Evolutionary conservation across 257 asterid species (phyloP).

Genomic region (Solanum rostratum): DNA sequence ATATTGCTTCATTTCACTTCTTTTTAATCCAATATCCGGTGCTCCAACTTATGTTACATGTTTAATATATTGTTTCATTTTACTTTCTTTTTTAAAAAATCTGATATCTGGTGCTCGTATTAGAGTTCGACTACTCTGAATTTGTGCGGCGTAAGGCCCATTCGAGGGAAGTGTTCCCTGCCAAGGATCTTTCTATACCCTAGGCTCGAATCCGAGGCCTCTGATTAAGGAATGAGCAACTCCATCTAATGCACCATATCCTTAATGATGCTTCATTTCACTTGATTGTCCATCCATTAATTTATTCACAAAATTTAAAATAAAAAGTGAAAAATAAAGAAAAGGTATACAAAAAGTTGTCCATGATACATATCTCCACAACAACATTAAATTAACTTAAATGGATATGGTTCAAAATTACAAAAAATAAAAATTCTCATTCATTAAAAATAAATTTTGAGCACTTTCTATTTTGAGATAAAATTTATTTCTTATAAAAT

Average conservation of each 20-base stretch:
- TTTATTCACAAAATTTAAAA: background rate
- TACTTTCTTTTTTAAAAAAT: no score
- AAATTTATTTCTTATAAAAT: background rate
- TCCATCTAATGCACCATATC: no score
- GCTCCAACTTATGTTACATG: background rate
- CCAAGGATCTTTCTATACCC: no score
- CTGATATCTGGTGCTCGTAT: no score
- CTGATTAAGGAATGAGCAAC: no score
- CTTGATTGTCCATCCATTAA: background rate
- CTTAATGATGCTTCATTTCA: background rate
- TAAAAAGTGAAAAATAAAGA: background rate
- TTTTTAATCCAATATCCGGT: no score
- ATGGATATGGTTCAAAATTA: background rate
- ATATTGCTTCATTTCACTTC: no score
- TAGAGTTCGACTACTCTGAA: no score
- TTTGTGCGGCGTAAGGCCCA: fast-evolving
- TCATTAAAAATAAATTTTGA: background rate
- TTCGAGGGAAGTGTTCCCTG: no score
- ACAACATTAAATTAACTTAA: background rate
- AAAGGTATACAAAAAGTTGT: background rate
- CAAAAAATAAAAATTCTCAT: background rate
- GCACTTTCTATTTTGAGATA: background rate
- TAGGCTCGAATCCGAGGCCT: no score
- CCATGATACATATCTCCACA: background rate
- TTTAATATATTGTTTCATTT: background rate